Base-by-base conservation (phyloP, 768 basidiomycete species). In the Russula vinacea region DNA sequence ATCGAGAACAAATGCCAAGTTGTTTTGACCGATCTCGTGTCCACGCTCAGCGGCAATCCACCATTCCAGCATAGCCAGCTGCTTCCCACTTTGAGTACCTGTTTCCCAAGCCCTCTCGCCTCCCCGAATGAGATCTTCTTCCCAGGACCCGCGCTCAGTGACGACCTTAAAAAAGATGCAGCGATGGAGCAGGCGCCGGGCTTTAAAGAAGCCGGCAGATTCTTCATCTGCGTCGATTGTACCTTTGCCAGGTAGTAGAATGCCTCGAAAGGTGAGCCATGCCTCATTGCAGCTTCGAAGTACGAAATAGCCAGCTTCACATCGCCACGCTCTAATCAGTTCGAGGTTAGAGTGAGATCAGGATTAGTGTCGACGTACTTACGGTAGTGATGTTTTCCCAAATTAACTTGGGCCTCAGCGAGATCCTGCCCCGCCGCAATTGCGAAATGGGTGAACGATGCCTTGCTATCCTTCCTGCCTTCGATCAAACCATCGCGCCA, bases 31-130 rank as follows among this genome's bases (percentile, higher is more conserved):
- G 32, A 87, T 81, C 75, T 99, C 97, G 32, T 83, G 88, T 0
- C 97, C 97, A 64, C 91, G 78, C 77, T 99, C 97, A 10, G 92
- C 93, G 37, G 94, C 92, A 56, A 97, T 83, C 90, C 88, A 92
- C 93, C 97, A 99, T 54, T 89, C 87, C 37, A 98, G 76, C 77
- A 98, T 86, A 2, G 96, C 96, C 58, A 84, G 81, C 67, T 93
- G 87, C 71, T 86, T 87, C 37, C 89, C 90, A 50, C 84, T 78
- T 45, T 88, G 86, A 2, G 84, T 83, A 13, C 82, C 84, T 37
- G 85, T 81, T 73, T 80, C 79, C 92, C 92, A 94, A 6, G 81
- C 80, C 58, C 78, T 77, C 69, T 93, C 89, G 5, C 93, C 95
- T 47, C 96, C 92, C 40, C 83, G 80, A 32, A 97, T 71, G 56